phyloP scores from a whole-genome alignment of 164 flowering plant genomes.

The Magnolia officinalis region DNA sequence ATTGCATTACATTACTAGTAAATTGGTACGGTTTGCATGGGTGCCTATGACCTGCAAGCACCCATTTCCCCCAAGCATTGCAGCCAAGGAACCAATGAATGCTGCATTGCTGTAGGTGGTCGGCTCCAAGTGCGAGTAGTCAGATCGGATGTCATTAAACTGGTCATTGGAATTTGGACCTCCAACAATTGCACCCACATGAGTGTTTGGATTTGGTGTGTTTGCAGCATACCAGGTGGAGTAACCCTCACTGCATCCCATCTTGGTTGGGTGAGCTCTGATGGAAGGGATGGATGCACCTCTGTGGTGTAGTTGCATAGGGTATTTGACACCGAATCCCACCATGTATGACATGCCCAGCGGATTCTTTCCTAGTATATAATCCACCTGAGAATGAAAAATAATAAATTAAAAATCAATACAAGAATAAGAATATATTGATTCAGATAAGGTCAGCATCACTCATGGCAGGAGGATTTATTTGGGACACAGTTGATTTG shows the following conservation, averaged over 20 bases:
- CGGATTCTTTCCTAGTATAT: constrained; percentile 73
- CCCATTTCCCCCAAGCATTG: too few relatives aligned
- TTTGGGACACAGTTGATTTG: too few relatives aligned
- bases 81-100: constrained; percentile 56
- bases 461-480: too few relatives aligned
- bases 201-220: constrained; percentile 55
- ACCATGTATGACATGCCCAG: constrained; percentile 79
- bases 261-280: constrained; percentile 33
- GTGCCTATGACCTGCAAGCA: too few relatives aligned
- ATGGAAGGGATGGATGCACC: constrained; percentile 72
- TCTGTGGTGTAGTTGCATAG: constrained; percentile 63
- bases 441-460: too few relatives aligned
- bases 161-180: constrained; percentile 64
- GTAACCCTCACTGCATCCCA: constrained; percentile 55
- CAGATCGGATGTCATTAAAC: constrained; percentile 55
- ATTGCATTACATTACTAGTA: too few relatives aligned
- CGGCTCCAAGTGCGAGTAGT: constrained; percentile 57
- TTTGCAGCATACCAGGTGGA: constrained; percentile 33
- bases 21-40: too few relatives aligned
- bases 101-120: constrained; percentile 80
- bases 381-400: constrained; percentile 51
- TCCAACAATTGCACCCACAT: constrained; percentile 77
- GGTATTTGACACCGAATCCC: constrained; percentile 60
- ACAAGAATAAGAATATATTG: too few relatives aligned
- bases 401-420: too few relatives aligned